Base-by-base conservation (phyloP, 1,284 basidiomycete species). In the Cutaneotrichosporon cyanovorans region DNA sequence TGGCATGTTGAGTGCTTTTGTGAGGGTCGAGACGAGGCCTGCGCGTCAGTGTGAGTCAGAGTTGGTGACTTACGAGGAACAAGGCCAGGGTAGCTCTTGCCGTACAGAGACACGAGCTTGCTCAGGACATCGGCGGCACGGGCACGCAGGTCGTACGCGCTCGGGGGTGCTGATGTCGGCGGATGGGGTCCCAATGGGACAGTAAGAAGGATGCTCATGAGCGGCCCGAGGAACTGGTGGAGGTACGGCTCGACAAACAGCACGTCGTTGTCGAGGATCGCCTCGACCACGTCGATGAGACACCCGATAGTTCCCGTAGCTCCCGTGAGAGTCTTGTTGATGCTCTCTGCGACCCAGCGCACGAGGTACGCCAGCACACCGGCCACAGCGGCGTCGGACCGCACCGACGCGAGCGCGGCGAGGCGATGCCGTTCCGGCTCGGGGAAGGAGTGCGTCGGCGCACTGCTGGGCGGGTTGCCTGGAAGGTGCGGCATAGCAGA, bases 191-290 rank as follows among this genome's bases (percentile, higher is more conserved):
- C 73, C 7, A 95, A 79, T 9, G 84, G 80, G 0, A 88, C 85
- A 48, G 93, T 87, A 7, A 97, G 77, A 40, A 97, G 79, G 52
- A 85, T 84, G 4, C 92, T 93, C 21, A 98, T 80, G 34, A 96
- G 79, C 0, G 91, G 85, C 1, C 92, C 92, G 11, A 98, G 80
- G 39, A 97, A 79, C 83, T 97, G 93, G 63, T 97, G 93, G 5
- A 98, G 88, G 65, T 95, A 97, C 37, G 92, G 93, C 71, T 98
- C 93, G 22, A 97, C 81, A 62, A 93, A 96, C n/a, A 98, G 73
- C 2, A 83, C 85, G 43, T 77, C 77, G 66, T 92, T 98, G 57
- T 85, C 83, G 36, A 92, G 72, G 31, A 93, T 75, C 0, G 88
- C 84, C 50, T 83, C 78, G 37, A 89, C 80, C 15, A 87, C 85